These are phyloP conservation scores for Linnemannia elongata DNA, from an alignment of 192 early-diverging fungal genomes.

Conservation along the genomic window DNA sequence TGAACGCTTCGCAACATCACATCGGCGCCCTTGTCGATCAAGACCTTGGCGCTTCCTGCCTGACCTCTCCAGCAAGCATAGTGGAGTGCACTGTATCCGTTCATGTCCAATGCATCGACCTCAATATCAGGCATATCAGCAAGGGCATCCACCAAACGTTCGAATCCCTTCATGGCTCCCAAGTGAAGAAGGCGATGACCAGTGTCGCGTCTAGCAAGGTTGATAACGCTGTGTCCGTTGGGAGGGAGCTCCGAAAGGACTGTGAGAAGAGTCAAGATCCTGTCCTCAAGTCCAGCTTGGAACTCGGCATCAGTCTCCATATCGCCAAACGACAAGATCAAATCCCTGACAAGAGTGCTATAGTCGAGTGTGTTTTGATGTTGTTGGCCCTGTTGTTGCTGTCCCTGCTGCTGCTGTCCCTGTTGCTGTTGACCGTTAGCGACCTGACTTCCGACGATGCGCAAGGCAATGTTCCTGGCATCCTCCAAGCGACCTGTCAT, in stretches of 20 bases:
- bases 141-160: constrained; percentile 61
- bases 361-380: constrained; percentile 40
- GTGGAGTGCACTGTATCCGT: constrained; percentile 79
- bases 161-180: constrained; percentile 70
- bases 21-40: constrained; percentile 58
- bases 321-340: constrained; percentile 59
- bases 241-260: constrained; percentile 45
- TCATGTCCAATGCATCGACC: constrained; percentile 70
- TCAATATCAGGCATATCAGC: constrained; percentile 55
- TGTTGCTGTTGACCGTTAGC: constrained; percentile 40
- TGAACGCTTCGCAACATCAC: constrained; percentile 44
- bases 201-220: constrained; percentile 50
- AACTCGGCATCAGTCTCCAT: constrained; percentile 54
- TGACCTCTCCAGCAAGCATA: constrained; percentile 73
- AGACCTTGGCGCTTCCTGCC: constrained; percentile 61
- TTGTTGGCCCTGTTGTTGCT: constrained; percentile 37
- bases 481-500: constrained; percentile 85
- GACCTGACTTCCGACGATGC: constrained; percentile 66
- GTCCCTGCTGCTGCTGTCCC: constrained; percentile 25
- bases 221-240: constrained; percentile 24
- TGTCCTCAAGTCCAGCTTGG: constrained; percentile 59
- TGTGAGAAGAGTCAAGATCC: constrained; percentile 39
- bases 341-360: constrained; percentile 32
- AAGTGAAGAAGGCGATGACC: constrained; percentile 76
- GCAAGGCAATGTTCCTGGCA: constrained; percentile 80